phyloP scores from a whole-genome alignment of 768 basidiomycete species.

The Tricholoma terreum region DNA sequence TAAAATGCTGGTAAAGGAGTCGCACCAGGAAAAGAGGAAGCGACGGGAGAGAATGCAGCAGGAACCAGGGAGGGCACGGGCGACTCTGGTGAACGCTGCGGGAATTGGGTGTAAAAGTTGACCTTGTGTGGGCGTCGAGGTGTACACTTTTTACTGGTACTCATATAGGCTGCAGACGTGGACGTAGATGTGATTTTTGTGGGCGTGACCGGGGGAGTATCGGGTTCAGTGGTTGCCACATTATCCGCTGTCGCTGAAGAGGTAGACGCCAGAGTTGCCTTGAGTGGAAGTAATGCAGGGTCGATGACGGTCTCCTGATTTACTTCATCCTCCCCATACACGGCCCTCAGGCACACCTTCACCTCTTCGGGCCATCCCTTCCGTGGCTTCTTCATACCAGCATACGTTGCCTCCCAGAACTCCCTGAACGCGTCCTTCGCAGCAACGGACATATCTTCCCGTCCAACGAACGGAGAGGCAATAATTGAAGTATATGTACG shows the following conservation, averaged over 20 bases:
- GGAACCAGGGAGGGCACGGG: constrained; percentile 1
- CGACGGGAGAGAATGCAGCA: neutral
- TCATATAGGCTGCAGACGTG: constrained; percentile 18
- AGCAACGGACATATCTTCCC: constrained; percentile 41
- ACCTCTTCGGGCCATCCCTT: constrained; percentile 56
- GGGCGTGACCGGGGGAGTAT: constrained; percentile 8
- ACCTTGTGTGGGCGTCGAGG: constrained; percentile 37
- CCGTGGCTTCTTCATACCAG: constrained; percentile 35
- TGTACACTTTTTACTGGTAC: constrained; percentile 20
- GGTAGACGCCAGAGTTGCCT: constrained; percentile 4
- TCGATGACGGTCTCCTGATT: neutral
- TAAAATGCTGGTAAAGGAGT: constrained; percentile 17
- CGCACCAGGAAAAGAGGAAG: neutral
- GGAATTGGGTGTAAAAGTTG: constrained; percentile 25
- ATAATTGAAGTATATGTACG: constrained; percentile 48
- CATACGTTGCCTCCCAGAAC: constrained; percentile 58
- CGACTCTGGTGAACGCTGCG: constrained; percentile 16
- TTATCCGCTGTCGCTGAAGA: constrained; percentile 1
- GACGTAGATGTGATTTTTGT: constrained; percentile 12
- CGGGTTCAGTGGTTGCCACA: neutral
- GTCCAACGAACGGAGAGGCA: constrained; percentile 55
- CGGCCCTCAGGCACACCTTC: constrained; percentile 21
- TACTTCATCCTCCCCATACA: constrained; percentile 7
- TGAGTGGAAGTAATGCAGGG: constrained; percentile 1
- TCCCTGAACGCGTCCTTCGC: constrained; percentile 52